Conservation (phyloP, 495 filamentous ascomycete genomes). For the Penicillium ochrochloron region DNA sequence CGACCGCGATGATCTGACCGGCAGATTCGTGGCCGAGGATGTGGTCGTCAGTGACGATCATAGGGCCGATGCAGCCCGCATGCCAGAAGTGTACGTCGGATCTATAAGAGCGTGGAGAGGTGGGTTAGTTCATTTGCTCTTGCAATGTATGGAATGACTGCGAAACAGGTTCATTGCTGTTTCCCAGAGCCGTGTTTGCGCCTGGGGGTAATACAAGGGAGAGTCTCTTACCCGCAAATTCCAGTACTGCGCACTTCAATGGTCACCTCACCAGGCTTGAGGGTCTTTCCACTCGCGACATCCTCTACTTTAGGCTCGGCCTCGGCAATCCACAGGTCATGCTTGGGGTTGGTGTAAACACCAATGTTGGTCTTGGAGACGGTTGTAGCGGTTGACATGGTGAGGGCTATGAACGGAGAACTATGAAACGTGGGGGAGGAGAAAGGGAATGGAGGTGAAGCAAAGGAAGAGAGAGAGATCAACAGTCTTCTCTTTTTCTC, state of each 20-base stretch:
- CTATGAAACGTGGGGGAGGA: slow-evolving; percentile 2
- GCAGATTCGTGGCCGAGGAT: slow-evolving; percentile 94
- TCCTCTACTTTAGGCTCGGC: slow-evolving; percentile 75
- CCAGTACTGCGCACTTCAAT: slow-evolving; percentile 86
- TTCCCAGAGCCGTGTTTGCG: not conserved
- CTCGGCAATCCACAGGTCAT: slow-evolving; percentile 88
- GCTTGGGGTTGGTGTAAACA: slow-evolving; percentile 90
- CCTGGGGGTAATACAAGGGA: not conserved
- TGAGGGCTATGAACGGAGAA: slow-evolving; percentile 14
- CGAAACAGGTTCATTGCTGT: not conserved
- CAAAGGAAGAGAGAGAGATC: slow-evolving; percentile 13
- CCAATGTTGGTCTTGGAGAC: slow-evolving; percentile 83
- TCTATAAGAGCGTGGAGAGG: slow-evolving; percentile 42
- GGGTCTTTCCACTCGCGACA: slow-evolving; percentile 67
- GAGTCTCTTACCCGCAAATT: slow-evolving; percentile 76
- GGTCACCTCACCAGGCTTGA: slow-evolving; percentile 82
- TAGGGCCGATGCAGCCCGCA: slow-evolving; percentile 88
- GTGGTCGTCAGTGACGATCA: slow-evolving; percentile 86
- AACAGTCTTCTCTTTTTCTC: slow-evolving; percentile 2
- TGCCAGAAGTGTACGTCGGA: slow-evolving; percentile 98
- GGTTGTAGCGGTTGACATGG: slow-evolving; percentile 44
- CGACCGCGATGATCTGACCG: slow-evolving; percentile 79
- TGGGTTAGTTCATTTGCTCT: not conserved
- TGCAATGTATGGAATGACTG: not conserved
- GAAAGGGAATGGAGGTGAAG: slow-evolving; percentile 4